Percentiles rank a stretch among this genome's conserved stretches.
These are phyloP conservation scores for Ustilago curta DNA, from an alignment of 1,284 basidiomycete genomes.

Conservation along the genomic window DNA sequence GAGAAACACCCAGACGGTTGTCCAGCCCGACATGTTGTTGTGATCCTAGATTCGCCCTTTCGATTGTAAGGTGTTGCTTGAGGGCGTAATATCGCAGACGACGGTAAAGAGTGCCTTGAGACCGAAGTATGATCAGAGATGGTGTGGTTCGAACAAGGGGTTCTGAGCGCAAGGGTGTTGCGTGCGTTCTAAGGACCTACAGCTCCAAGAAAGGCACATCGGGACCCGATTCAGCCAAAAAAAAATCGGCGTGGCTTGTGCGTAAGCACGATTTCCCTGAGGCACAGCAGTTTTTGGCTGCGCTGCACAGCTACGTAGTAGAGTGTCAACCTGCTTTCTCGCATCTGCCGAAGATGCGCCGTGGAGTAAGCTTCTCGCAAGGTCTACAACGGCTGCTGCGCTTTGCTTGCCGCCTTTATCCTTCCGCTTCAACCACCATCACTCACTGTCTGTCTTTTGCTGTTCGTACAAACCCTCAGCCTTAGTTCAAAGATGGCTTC, in stretches of 20 bases:
- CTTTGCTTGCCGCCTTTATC: neutral
- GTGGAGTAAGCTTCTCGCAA: slow-evolving; percentile 2
- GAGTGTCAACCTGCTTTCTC: neutral
- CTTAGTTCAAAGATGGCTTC: slow-evolving; percentile 24
- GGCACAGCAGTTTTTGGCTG: slow-evolving; percentile 1
- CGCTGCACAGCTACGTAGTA: slow-evolving; percentile 11
- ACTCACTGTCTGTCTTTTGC: neutral
- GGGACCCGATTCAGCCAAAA: slow-evolving; percentile 9
- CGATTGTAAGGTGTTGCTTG: neutral
- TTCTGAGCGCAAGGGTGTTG: neutral
- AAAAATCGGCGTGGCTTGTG: slow-evolving; percentile 28
- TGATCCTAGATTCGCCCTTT: neutral
- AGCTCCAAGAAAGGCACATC: neutral
- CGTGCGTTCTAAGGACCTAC: slow-evolving; percentile 1
- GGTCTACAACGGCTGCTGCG: neutral
- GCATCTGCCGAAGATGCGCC: slow-evolving; percentile 9
- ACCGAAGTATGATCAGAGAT: slow-evolving; percentile 1
- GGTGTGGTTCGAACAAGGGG: slow-evolving; percentile 4
- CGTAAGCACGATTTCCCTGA: slow-evolving; percentile 13
- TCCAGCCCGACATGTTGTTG: slow-evolving; percentile 66
- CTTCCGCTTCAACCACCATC: slow-evolving; percentile 1
- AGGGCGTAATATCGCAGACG: too few relatives aligned
- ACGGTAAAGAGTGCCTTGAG: neutral
- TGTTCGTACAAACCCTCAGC: neutral
- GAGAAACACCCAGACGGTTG: slow-evolving; percentile 63